Evolutionary conservation across 805 yeast genomes (phyloP).

Genomic region (Tetrapisispora fleetii): DNA sequence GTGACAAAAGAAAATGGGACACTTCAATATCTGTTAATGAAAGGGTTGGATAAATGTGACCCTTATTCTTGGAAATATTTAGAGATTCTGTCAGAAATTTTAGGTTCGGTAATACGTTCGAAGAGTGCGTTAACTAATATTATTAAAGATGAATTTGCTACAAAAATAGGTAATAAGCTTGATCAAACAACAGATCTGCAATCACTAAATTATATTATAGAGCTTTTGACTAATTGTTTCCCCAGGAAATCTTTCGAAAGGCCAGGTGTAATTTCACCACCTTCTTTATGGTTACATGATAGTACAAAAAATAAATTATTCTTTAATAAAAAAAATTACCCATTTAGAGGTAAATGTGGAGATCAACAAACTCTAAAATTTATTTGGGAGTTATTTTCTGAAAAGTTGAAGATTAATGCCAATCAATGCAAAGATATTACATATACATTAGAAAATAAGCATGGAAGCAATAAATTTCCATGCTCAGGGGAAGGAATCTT

Average conservation of each 20-base stretch:
- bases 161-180: constrained; percentile 9
- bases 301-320: constrained; percentile 7
- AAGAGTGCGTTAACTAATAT: constrained; percentile 7
- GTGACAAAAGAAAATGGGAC: constrained; percentile 5
- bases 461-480: background rate
- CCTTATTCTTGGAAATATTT: constrained; percentile 15
- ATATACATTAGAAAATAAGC: background rate
- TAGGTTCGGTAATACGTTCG: constrained; percentile 7
- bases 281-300: constrained; percentile 12
- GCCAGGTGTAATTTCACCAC: constrained; percentile 9
- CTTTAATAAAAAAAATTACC: constrained; percentile 12
- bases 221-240: constrained; percentile 13
- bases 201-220: constrained; percentile 12
- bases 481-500: background rate
- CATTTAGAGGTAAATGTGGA: constrained; percentile 7
- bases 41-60: constrained; percentile 8
- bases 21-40: constrained; percentile 7
- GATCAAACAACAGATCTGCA: constrained; percentile 14
- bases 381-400: constrained; percentile 1
- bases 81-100: constrained; percentile 9
- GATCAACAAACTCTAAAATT: background rate
- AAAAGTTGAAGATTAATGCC: background rate
- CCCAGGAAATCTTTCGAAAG: constrained; percentile 8
- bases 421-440: background rate
- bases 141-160: constrained; percentile 7